phyloP scores from a whole-genome alignment of 345 rosid genomes.

The Camelina sativa region DNA sequence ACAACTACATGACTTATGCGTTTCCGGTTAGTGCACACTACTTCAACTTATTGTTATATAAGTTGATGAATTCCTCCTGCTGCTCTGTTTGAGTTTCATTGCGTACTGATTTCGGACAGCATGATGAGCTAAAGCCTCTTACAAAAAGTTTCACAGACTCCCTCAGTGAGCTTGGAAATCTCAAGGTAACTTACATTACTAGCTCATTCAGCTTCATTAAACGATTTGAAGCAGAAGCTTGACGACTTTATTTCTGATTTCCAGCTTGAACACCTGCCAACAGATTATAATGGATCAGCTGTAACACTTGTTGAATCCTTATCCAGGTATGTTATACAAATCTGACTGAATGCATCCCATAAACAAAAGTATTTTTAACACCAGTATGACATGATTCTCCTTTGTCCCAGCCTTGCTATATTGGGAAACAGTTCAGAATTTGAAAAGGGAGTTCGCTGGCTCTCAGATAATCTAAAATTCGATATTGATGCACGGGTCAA shows the following conservation, averaged over 20 bases:
- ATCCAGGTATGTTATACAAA: constrained; percentile 61
- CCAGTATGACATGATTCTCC: constrained; percentile 34
- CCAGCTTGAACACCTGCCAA: constrained; percentile 91
- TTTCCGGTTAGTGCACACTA: constrained; percentile 73
- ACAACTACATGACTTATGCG: constrained; percentile 84
- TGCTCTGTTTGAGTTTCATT: constrained; percentile 24
- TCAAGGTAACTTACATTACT: constrained; percentile 56
- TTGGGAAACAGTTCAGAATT: constrained; percentile 88
- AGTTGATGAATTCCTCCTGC: constrained; percentile 18
- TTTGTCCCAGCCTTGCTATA: constrained; percentile 77
- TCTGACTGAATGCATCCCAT: constrained; percentile 20
- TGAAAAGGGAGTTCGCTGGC: constrained; percentile 82
- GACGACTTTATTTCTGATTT: constrained; percentile 42
- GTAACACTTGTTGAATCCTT: constrained; percentile 89
- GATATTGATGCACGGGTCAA: constrained; percentile 88
- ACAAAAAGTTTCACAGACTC: constrained; percentile 86
- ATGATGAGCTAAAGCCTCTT: constrained; percentile 94
- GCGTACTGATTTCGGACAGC: constrained; percentile 53
- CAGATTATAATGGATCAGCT: constrained; percentile 85
- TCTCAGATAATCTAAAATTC: constrained; percentile 79
- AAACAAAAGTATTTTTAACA: background rate
- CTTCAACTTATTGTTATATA: constrained; percentile 1
- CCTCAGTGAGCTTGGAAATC: constrained; percentile 93
- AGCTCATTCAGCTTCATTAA: constrained; percentile 3
- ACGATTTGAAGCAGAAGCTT: constrained; percentile 23